Conservation (phyloP, 208 protist species). For the Wallacemonas sp. region DNA sequence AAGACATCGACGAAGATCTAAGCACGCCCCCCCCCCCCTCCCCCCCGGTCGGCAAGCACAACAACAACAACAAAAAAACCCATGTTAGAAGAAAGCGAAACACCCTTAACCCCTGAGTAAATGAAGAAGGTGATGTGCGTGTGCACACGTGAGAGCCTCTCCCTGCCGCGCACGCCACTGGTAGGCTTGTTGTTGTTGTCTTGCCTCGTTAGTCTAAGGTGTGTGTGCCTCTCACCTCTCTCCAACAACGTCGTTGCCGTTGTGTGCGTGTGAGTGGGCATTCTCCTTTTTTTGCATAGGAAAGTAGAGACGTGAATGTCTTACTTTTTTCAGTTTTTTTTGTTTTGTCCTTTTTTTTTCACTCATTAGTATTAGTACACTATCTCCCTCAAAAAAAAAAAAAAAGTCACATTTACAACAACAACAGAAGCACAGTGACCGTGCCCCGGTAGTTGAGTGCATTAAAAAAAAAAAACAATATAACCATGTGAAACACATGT, state of each 20-base stretch:
- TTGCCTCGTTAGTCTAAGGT: too few species aligned
- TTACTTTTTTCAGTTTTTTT: slow-evolving; percentile 24
- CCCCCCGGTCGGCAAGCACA: background rate
- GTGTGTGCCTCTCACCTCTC: too few species aligned
- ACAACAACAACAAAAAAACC: slow-evolving; percentile 1
- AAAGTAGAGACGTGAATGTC: too few species aligned
- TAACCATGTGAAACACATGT: too few species aligned
- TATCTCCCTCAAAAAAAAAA: slow-evolving; percentile 17
- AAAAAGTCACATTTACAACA: background rate
- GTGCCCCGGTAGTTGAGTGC: background rate
- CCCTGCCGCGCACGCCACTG: too few species aligned
- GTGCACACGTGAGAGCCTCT: slow-evolving; percentile 11
- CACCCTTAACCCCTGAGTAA: too few species aligned
- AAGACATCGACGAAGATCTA: slow-evolving; percentile 67
- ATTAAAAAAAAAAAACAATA: background rate
- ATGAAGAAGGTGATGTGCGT: slow-evolving; percentile 15
- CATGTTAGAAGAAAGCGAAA: background rate
- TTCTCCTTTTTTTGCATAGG: slow-evolving; percentile 3
- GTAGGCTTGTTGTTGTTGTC: slow-evolving; percentile 17
- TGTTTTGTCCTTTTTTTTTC: slow-evolving; percentile 17
- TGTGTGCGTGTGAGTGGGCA: slow-evolving; percentile 9
- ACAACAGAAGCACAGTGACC: background rate
- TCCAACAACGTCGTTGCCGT: background rate
- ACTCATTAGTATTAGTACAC: slow-evolving; percentile 11
- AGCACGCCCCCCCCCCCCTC: background rate